These are phyloP conservation scores for Trichoderma sp. DNA, from an alignment of 2,329 filamentous ascomycete species.

Conservation along the genomic window DNA sequence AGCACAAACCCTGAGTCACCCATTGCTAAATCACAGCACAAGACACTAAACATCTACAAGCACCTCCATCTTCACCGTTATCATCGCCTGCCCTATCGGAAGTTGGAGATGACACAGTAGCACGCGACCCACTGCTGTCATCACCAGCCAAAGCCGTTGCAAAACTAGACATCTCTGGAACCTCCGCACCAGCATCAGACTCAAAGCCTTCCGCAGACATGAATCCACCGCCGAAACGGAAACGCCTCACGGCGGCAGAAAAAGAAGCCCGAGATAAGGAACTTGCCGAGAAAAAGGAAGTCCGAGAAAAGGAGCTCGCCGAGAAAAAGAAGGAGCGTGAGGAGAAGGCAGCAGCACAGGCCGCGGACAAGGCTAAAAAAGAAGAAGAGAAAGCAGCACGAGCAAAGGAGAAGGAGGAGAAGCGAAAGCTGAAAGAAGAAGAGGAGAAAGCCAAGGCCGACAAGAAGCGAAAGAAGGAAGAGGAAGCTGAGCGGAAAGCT, in stretches of 20 bases:
- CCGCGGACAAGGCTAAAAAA: constrained; percentile 40
- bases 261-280: constrained; percentile 37
- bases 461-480: constrained; percentile 54
- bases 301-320: constrained; percentile 32
- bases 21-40: constrained; percentile 31
- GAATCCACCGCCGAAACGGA: constrained; percentile 43
- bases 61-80: constrained; percentile 28
- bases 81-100: constrained; percentile 44
- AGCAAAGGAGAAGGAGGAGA: constrained; percentile 42
- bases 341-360: constrained; percentile 41
- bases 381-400: constrained; percentile 43
- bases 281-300: constrained; percentile 37
- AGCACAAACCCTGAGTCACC: constrained; percentile 22
- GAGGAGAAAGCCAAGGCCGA: constrained; percentile 43
- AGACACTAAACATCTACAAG: not conserved
- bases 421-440: constrained; percentile 45
- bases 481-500: constrained; percentile 49
- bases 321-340: constrained; percentile 40
- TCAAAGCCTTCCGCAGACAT: constrained; percentile 28
- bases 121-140: constrained; percentile 38
- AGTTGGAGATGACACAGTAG: constrained; percentile 43
- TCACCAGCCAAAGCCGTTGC: constrained; percentile 34
- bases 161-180: constrained; percentile 23
- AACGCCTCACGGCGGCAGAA: constrained; percentile 42
- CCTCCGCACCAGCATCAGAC: constrained; percentile 13